Base-by-base conservation (phyloP, 2,329 filamentous ascomycete species). In the Epichloe gansuensis region DNA sequence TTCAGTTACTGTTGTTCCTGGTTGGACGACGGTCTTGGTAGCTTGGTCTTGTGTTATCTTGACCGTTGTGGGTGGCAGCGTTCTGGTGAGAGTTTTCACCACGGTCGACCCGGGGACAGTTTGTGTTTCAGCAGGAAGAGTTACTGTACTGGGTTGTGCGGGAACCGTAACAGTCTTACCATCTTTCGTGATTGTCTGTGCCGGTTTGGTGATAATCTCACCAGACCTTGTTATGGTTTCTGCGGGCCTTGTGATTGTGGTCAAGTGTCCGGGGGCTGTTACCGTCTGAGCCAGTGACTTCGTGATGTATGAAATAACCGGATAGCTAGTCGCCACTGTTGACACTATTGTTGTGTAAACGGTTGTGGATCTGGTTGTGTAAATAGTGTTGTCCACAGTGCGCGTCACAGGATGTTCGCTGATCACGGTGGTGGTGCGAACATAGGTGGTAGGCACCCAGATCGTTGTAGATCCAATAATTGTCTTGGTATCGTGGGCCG, bases 1-100 rank as follows among this genome's bases (percentile, higher is more conserved):
- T 1, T 67, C 65, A 52, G 65, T 55, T 42, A 62, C 53, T 1
- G 59, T 65, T 21, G 61, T 62, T 8, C 61, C 67, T 5, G 60
- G 59, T 35, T 59, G 43, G 5, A 63, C 69, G n/a, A 67, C 38
- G 0, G 65, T 69, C 15, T 65, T 52, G 0, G 67, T 69, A 7
- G 62, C 57, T 12, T 58, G 61, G 1, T 46, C 38, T 34, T 49
- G 7, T 23, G 59, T 58, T 4, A 54, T 42, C 8, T 56, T 60
- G 28, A 59, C 43, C 4, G 57, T 58, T n/a, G 52, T 39, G 3
- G 46, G 48, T 17, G 54, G 50, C 21, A 56, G 51, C 25, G 49
- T 49, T 37, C 23, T 41, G 3, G 52, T 56, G 38, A 52, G 5
- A 17, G 56, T 58, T 8, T 50, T 48, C 17, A 55, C 34, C 6